Evolutionary conservation across 2,329 filamentous ascomycete species (phyloP), one percentile per base, ranked within the genome.

Genomic region (Phyllosticta capitalensis): DNA sequence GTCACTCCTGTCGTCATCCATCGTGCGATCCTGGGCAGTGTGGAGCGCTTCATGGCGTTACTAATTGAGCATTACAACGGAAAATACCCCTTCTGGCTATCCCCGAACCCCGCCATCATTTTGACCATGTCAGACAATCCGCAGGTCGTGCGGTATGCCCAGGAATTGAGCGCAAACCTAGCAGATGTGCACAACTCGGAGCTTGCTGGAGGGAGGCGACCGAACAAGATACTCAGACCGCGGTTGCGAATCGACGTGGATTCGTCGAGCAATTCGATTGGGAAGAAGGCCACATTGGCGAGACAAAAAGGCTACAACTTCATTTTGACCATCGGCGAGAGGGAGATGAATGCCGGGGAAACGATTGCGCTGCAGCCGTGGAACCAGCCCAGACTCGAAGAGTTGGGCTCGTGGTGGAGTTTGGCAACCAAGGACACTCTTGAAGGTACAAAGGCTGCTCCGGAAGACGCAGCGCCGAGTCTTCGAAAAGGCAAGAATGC

Each of bases 21-120:
- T 70, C 84, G 90, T 55, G 90, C 91, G 14, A 87, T 95, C 38
- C 80, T 95, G 56, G 90, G 90, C 17, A 94, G 89, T 0, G 81
- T 95, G 5, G 90, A 95, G 73, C 82, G 91, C 52, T 84, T 95
- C 63, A 86, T 95, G 81, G 90, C 90, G 3, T 78, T 95, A 14
- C 74, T 95, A 49, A 92, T 94, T 59, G 91, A 95, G 72, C 87
- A 89, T 64, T 90, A 92, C 66, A 80, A 86, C 60, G 89, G 89
- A 17, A 82, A 81, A 61, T 95, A 89, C 83, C 90, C 90, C 3
- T 92, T 95, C 70, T 95, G 90, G 91, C 78, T 95, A 9, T 92
- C 88, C 59, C 90, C 90, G 0, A 83, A 85, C 5, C 91, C 94
- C 68, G 86, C 83, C 50, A 83, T 87, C 52, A 81, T 95, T 59